These are phyloP conservation scores for Geranium brycei DNA, from an alignment of 345 rosid genomes.

Conservation along the genomic window DNA sequence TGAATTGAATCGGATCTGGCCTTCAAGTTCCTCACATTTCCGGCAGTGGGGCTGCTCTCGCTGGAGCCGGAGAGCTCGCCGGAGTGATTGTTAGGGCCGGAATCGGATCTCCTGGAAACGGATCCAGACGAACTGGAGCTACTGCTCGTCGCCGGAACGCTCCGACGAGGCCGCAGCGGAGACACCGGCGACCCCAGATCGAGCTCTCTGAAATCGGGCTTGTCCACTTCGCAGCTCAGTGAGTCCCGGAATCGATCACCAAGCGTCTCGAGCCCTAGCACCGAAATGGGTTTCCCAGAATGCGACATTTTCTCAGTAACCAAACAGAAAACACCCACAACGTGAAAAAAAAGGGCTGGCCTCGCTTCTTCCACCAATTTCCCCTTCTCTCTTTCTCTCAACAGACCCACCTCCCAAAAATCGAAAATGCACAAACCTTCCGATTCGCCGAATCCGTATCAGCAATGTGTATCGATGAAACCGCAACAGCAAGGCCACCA, in stretches of 20 bases:
- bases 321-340: background rate
- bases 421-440: no score
- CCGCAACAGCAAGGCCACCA: slow-evolving; percentile 6
- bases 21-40: slow-evolving; percentile 16
- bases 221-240: slow-evolving; percentile 42
- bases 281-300: slow-evolving; percentile 32
- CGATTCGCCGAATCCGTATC: background rate
- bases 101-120: slow-evolving; percentile 38
- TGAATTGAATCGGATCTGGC: slow-evolving; percentile 41
- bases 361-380: no score
- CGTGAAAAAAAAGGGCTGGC: background rate
- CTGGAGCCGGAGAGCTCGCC: slow-evolving; percentile 48
- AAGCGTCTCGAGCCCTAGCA: slow-evolving; percentile 24
- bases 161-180: slow-evolving; percentile 49
- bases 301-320: slow-evolving; percentile 37
- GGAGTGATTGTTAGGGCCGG: slow-evolving; percentile 37
- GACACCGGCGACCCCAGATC: slow-evolving; percentile 89
- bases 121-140: slow-evolving; percentile 85
- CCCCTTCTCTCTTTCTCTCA: background rate
- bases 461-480: slow-evolving; percentile 27
- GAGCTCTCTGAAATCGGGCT: slow-evolving; percentile 63
- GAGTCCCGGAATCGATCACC: slow-evolving; percentile 43
- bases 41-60: slow-evolving; percentile 43
- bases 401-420: slow-evolving; percentile 1
- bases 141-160: slow-evolving; percentile 41